Base-by-base conservation (phyloP, 2,329 filamentous ascomycete genomes). In the Botryosphaeria dothidea region DNA sequence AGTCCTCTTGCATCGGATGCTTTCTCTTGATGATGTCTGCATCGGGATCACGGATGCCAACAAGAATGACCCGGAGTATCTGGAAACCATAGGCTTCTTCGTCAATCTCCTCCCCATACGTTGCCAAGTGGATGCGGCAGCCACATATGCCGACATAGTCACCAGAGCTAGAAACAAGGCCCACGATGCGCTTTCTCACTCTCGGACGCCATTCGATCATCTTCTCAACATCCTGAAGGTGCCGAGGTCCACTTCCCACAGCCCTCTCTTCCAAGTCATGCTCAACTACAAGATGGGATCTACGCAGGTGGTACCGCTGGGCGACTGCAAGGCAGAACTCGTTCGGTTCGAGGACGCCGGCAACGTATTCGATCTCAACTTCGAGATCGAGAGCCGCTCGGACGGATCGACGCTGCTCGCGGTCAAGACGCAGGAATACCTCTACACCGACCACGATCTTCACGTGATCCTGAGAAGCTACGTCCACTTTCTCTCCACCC, bases 41-140 rank as follows among this genome's bases (percentile, higher is more conserved):
- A 82, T 86, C 60, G 84, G 83, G 4, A 74, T 85, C 9, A 78
- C 78, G 0, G 83, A 86, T 69, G 80, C 80, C 1, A 79, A 78
- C 56, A 71, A 80, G 1, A 68, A 57, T 0, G 78, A 82, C 1
- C 65, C 63, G 11, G 66, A 74, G 1, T 62, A 75, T 1, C 65
- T 71, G 7, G 62, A 68, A 0, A 83, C 71, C 2, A 69, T 86
- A 1, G 85, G 85, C 1, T 71, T 79, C 46, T 81, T 82, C 45
- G 65, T 86, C 2, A 86, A 86, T 65, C 69, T 85, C 0, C 71
- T 86, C 0, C 78, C 84, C 1, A 52, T 86, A 0, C 73, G 75
- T 0, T 79, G 85, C 65, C 34, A 69, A 1, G 49, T 67, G 25
- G n/a, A 68, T 17, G 56, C 25, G 36, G 51, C 31, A 66, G 75